A percentile compares a stretch with the other conserved stretches of the same genome.
These are phyloP conservation scores for Penicillium fuscoglaucum DNA, from an alignment of 2,329 filamentous ascomycete species.

Conservation along the genomic window DNA sequence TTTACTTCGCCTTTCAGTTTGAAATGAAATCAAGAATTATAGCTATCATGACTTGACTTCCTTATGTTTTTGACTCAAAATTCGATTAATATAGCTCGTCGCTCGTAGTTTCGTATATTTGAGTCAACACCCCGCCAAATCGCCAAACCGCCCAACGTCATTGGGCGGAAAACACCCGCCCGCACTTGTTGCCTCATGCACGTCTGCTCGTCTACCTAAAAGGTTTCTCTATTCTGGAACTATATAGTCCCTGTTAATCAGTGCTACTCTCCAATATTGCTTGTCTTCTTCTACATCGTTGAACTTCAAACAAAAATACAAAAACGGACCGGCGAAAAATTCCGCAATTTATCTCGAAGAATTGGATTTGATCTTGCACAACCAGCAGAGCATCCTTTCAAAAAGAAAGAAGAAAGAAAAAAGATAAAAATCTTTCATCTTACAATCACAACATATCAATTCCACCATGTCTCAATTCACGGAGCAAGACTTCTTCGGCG, in stretches of 20 bases:
- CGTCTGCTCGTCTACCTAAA: slow-evolving; percentile 6
- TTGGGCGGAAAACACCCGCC: slow-evolving; percentile 26
- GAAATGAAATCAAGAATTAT: not conserved
- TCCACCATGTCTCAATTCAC: slow-evolving; percentile 27
- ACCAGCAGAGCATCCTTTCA: not conserved
- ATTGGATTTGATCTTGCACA: not conserved
- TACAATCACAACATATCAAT: not conserved
- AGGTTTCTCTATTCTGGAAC: not conserved
- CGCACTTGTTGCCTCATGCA: slow-evolving; percentile 22
- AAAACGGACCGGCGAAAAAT: not conserved
- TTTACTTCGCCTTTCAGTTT: not conserved
- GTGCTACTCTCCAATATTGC: not conserved
- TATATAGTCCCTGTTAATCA: not conserved
- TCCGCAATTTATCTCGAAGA: not conserved
- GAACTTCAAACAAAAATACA: not conserved
- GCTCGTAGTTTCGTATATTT: not conserved
- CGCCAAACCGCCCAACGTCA: slow-evolving; percentile 17
- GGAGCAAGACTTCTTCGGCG: slow-evolving; percentile 37
- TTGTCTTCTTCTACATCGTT: not conserved
- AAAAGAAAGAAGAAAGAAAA: not conserved
- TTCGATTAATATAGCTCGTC: not conserved
- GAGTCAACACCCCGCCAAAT: slow-evolving; percentile 10
- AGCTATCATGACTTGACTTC: not conserved
- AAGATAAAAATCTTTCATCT: not conserved
- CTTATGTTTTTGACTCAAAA: not conserved